A percentile compares a stretch with the other conserved stretches of the same genome.
These are phyloP conservation scores for Ascosphaera aggregata DNA, from an alignment of 2,329 filamentous ascomycete species.

Conservation along the genomic window DNA sequence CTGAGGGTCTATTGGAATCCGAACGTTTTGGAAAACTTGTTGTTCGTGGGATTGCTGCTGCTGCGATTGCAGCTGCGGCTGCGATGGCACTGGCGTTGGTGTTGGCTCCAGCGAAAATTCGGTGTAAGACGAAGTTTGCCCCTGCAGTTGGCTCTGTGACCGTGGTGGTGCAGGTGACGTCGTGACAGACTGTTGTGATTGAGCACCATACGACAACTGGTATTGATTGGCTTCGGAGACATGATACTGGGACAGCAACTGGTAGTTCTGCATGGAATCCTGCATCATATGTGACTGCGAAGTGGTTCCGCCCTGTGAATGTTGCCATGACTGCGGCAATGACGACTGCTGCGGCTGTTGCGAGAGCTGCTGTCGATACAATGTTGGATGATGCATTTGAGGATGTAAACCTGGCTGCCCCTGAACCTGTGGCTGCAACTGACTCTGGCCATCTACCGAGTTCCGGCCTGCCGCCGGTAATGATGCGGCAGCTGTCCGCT, in stretches of 20 bases:
- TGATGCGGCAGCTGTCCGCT: neutral
- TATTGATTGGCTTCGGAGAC: slow-evolving; percentile 4
- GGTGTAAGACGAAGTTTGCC: neutral
- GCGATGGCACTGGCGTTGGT: neutral
- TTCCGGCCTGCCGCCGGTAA: neutral
- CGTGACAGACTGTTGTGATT: slow-evolving; percentile 1
- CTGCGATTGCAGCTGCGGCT: neutral
- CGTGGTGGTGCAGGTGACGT: neutral
- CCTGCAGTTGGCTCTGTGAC: neutral
- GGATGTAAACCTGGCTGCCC: slow-evolving; percentile 8
- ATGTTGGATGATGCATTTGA: slow-evolving; percentile 4
- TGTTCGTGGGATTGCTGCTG: neutral
- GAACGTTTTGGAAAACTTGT: neutral
- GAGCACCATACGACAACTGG: slow-evolving; percentile 3
- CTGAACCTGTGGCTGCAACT: slow-evolving; percentile 7
- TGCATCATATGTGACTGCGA: slow-evolving; percentile 2
- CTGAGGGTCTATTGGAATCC: neutral
- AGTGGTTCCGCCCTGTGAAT: slow-evolving; percentile 12
- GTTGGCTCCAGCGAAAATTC: neutral
- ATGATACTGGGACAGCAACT: slow-evolving; percentile 12
- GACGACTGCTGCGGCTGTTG: slow-evolving; percentile 5
- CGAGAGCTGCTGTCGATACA: slow-evolving; percentile 2
- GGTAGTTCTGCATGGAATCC: slow-evolving; percentile 8
- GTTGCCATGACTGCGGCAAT: slow-evolving; percentile 12
- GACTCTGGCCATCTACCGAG: neutral